Conservation (phyloP, 106 monocot species). For the Phalaenopsis equestris region DNA sequence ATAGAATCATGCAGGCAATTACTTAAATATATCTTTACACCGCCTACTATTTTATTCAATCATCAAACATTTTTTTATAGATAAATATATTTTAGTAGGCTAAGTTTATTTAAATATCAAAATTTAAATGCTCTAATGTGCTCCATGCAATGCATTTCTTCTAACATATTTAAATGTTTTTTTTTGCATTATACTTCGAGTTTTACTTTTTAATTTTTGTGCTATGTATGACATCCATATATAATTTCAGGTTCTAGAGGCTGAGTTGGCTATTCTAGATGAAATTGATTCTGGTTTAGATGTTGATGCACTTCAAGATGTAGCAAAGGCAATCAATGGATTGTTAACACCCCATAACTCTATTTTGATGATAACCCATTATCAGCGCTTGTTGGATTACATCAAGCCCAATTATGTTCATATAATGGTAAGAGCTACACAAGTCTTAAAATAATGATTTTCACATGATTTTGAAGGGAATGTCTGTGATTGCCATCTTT, state of each 20-base stretch:
- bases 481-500: neutral
- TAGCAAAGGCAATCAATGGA: constrained; percentile 78
- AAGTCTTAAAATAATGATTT: neutral
- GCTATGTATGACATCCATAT: neutral
- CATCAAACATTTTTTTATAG: neutral
- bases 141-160: neutral
- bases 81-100: neutral
- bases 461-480: neutral
- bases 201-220: neutral
- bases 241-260: constrained; percentile 62
- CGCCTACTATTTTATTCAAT: neutral
- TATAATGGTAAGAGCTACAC: constrained; percentile 64
- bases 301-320: constrained; percentile 96
- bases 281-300: constrained; percentile 97
- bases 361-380: constrained; percentile 91
- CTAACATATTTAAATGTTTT: neutral
- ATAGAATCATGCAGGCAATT: too few relatives aligned
- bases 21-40: neutral
- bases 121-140: neutral
- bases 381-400: constrained; percentile 74
- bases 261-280: constrained; percentile 89
- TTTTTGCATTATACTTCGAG: neutral
- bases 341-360: constrained; percentile 69
- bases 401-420: constrained; percentile 72
- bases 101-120: neutral